A percentile compares a stretch with the other conserved stretches of the same genome.
Conservation (phyloP, 208 protist genomes). For the Ichthyophonus hoferi region DNA sequence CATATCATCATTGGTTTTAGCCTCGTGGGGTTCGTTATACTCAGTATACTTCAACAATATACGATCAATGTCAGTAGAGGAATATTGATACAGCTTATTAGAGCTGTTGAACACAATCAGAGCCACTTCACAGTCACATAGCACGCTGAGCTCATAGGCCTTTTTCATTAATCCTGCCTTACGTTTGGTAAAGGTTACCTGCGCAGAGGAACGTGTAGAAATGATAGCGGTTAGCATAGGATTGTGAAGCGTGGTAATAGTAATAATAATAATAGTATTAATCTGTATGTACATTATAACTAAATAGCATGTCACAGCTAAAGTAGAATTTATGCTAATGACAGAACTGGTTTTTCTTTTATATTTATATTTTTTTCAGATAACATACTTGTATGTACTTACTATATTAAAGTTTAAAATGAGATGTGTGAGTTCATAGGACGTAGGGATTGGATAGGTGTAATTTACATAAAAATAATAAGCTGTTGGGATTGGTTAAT, state of each 20-base stretch:
- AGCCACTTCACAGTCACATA: constrained; percentile 71
- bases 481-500: too few relatives aligned
- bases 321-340: too few relatives aligned
- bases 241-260: neutral
- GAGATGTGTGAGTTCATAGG: too few relatives aligned
- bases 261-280: constrained; percentile 8
- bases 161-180: constrained; percentile 73
- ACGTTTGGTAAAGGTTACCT: constrained; percentile 68
- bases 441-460: too few relatives aligned
- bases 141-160: constrained; percentile 72
- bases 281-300: neutral
- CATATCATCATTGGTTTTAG: constrained; percentile 37
- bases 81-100: constrained; percentile 61
- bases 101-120: constrained; percentile 63
- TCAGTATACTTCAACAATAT: constrained; percentile 45
- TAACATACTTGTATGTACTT: too few relatives aligned
- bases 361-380: too few relatives aligned
- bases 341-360: too few relatives aligned
- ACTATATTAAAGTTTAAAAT: too few relatives aligned
- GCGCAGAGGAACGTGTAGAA: neutral
- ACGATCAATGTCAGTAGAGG: constrained; percentile 50
- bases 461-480: too few relatives aligned
- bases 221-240: neutral
- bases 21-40: constrained; percentile 37
- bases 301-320: neutral